Percentiles rank a stretch among this genome's conserved stretches.
Conservation (phyloP, 2,329 filamentous ascomycete species). For the Verticillium dahliae region DNA sequence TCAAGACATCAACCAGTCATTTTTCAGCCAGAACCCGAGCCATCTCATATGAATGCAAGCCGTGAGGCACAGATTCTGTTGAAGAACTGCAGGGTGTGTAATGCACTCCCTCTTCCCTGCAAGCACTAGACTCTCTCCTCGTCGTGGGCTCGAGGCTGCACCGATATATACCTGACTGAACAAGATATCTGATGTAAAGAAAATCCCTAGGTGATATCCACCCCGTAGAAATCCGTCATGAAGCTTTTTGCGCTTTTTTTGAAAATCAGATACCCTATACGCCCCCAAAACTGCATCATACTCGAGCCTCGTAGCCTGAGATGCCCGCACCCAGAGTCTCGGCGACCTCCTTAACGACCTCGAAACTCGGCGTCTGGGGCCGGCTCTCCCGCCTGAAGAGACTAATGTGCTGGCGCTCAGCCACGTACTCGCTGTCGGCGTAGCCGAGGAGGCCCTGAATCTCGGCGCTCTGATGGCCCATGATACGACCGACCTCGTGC, state of each 20-base stretch:
- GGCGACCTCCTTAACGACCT: conserved; percentile 11
- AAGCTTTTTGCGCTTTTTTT: neutral
- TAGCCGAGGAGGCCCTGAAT: conserved; percentile 80
- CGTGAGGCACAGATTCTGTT: neutral
- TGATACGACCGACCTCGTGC: conserved; percentile 75
- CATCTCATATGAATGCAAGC: neutral
- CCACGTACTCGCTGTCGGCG: conserved; percentile 91
- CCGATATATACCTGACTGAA: neutral
- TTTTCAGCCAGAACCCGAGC: neutral
- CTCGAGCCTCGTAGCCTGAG: conserved; percentile 13
- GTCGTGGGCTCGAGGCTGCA: neutral
- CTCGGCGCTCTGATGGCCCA: conserved; percentile 74
- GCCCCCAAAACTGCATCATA: conserved; percentile 1
- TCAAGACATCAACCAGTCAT: neutral
- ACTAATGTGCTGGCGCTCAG: conserved; percentile 79
- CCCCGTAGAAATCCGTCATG: neutral
- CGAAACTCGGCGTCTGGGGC: conserved; percentile 39
- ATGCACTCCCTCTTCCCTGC: neutral
- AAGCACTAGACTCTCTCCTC: neutral
- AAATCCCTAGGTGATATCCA: neutral
- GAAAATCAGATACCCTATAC: neutral
- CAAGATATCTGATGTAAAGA: neutral
- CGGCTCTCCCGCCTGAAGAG: conserved; percentile 55
- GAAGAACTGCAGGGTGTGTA: neutral
- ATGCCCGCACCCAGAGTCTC: conserved; percentile 12